Conservation (phyloP, 1,284 basidiomycete genomes). For the Spongispora temasekensis region DNA sequence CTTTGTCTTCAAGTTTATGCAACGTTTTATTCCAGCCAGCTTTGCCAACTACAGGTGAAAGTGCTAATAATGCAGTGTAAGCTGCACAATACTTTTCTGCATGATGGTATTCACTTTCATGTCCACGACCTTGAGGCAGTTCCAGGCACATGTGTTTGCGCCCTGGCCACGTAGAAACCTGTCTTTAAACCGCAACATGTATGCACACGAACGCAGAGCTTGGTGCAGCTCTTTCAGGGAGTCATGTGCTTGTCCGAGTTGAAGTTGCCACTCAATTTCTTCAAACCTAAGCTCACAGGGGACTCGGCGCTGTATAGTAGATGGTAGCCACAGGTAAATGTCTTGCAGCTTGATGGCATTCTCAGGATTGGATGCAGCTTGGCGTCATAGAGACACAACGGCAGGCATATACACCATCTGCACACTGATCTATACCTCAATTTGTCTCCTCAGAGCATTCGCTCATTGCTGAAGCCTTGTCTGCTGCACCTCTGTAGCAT, state of each 20-base stretch:
- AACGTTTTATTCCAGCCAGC: not conserved
- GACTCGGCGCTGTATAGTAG: not conserved
- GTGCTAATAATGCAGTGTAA: not conserved
- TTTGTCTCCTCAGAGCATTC: not conserved
- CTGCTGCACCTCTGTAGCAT: conserved; percentile 9
- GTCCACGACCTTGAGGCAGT: not conserved
- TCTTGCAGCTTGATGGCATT: not conserved
- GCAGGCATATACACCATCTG: conserved; percentile 14
- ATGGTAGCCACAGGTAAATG: conserved; percentile 1
- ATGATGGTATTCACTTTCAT: not conserved
- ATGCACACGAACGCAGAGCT: not conserved
- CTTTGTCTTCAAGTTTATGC: not conserved
- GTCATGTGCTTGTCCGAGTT: conserved; percentile 1
- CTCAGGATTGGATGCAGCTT: not conserved
- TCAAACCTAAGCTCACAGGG: not conserved
- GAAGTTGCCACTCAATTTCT: conserved; percentile 10
- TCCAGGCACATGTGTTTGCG: not conserved
- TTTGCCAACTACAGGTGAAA: not conserved
- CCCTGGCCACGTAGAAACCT: conserved; percentile 5
- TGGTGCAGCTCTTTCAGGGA: conserved; percentile 5
- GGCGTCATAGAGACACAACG: not conserved
- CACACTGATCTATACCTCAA: conserved; percentile 2
- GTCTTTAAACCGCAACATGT: conserved; percentile 8
- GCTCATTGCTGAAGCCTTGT: not conserved
- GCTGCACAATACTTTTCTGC: not conserved